These are phyloP conservation scores for Allium fistulosum DNA, from an alignment of 106 monocot species.

Conservation along the genomic window DNA sequence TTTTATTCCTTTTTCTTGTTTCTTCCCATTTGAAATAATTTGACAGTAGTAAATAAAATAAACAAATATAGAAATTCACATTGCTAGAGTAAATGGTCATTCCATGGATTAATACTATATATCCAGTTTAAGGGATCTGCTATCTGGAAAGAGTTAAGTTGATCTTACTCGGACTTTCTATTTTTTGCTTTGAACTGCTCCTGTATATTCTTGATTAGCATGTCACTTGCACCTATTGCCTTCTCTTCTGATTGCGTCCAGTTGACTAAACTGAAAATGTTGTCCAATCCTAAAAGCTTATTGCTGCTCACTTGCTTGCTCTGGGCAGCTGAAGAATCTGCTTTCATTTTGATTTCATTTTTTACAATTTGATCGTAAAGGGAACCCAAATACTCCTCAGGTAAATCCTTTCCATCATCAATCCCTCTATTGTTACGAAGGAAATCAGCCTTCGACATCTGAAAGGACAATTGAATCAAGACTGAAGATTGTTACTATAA, in stretches of 20 bases:
- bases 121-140: background rate
- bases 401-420: slow-evolving; percentile 94
- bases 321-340: slow-evolving; percentile 64
- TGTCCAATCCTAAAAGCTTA: slow-evolving; percentile 85
- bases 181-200: slow-evolving; percentile 93
- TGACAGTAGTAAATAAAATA: too few species aligned
- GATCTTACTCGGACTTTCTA: slow-evolving; percentile 86
- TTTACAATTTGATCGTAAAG: slow-evolving; percentile 92
- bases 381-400: slow-evolving; percentile 79
- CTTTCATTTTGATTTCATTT: slow-evolving; percentile 98
- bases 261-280: slow-evolving; percentile 75
- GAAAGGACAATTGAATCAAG: slow-evolving; percentile 2
- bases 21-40: too few species aligned
- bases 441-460: slow-evolving; percentile 99
- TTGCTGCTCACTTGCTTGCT: slow-evolving; percentile 73
- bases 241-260: slow-evolving; percentile 88
- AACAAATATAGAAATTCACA: too few species aligned
- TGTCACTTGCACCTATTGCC: slow-evolving; percentile 81
- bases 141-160: background rate
- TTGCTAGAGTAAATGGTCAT: too few species aligned
- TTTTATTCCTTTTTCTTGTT: too few species aligned
- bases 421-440: slow-evolving; percentile 94
- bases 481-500: background rate
- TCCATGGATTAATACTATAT: too few species aligned
- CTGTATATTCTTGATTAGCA: slow-evolving; percentile 85